phyloP scores from a whole-genome alignment of 495 filamentous ascomycete genomes.

The Talaromyces proteolyticus region DNA sequence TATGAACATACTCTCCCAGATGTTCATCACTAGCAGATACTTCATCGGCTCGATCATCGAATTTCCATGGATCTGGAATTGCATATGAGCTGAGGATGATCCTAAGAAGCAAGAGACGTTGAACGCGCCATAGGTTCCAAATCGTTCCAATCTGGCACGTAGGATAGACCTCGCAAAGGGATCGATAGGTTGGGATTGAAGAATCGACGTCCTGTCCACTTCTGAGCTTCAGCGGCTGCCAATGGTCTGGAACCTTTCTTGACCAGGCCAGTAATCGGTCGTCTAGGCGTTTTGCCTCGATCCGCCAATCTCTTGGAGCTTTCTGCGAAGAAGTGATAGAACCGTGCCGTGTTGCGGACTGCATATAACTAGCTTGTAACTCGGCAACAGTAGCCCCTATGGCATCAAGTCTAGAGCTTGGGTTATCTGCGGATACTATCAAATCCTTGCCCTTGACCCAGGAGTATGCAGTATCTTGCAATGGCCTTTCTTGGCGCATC shows the following conservation, averaged over 20 bases:
- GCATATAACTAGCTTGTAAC: constrained; percentile 5
- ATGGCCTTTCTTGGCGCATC: constrained; percentile 4
- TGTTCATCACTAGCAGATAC: background rate
- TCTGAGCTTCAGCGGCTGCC: constrained; percentile 6
- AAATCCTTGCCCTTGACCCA: background rate
- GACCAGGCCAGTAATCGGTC: constrained; percentile 6
- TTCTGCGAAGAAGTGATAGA: background rate
- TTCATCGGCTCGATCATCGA: background rate
- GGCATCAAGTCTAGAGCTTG: constrained; percentile 5
- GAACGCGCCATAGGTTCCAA: constrained; percentile 14
- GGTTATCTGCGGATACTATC: background rate
- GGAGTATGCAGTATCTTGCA: background rate
- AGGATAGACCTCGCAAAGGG: constrained; percentile 11
- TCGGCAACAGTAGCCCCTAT: constrained; percentile 8
- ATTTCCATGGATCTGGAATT: background rate
- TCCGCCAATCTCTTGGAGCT: constrained; percentile 2
- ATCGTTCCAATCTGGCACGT: constrained; percentile 10
- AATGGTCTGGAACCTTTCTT: constrained; percentile 5
- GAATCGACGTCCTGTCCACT: constrained; percentile 9
- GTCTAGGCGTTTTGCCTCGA: constrained; percentile 8
- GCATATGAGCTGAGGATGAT: constrained; percentile 4
- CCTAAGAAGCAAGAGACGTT: constrained; percentile 10
- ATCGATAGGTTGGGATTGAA: constrained; percentile 10
- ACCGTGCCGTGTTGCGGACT: background rate
- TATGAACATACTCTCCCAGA: constrained; percentile 1